phyloP scores from a whole-genome alignment of 129 eudicot genomes.

The Smallanthus sonchifolius region DNA sequence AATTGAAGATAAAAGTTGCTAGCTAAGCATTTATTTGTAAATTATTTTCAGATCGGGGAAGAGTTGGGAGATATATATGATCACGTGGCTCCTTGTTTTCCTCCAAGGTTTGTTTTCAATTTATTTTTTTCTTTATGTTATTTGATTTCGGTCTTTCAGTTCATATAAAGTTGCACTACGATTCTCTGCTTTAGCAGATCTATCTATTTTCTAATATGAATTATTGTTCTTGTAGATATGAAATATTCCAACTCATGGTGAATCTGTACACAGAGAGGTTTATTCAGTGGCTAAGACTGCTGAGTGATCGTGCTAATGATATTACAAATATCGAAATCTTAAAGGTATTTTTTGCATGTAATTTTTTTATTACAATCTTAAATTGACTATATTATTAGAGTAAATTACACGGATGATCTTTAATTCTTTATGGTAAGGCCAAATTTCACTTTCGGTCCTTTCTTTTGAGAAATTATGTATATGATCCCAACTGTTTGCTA shows the following conservation, averaged over 20 bases:
- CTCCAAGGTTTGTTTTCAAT: constrained; percentile 62
- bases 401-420: not conserved
- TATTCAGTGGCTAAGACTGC: constrained; percentile 85
- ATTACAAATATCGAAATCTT: constrained; percentile 81
- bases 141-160: constrained; percentile 5
- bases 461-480: not conserved
- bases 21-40: constrained; percentile 12
- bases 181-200: not conserved
- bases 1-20: not conserved
- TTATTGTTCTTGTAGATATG: constrained; percentile 58
- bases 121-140: not conserved
- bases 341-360: constrained; percentile 46
- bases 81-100: constrained; percentile 96
- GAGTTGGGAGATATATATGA: constrained; percentile 96
- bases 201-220: constrained; percentile 11
- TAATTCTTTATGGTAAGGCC: not conserved
- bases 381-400: not conserved
- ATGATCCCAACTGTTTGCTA: not conserved
- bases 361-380: not conserved
- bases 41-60: constrained; percentile 77
- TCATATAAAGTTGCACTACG: not conserved
- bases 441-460: not conserved
- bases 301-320: constrained; percentile 88
- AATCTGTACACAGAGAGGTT: constrained; percentile 96
- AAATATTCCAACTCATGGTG: constrained; percentile 98